Percentiles rank a stretch among this genome's conserved stretches.
These are phyloP conservation scores for Hyphodiscus sp. DNA, from an alignment of 2,329 filamentous ascomycete species.

Conservation along the genomic window DNA sequence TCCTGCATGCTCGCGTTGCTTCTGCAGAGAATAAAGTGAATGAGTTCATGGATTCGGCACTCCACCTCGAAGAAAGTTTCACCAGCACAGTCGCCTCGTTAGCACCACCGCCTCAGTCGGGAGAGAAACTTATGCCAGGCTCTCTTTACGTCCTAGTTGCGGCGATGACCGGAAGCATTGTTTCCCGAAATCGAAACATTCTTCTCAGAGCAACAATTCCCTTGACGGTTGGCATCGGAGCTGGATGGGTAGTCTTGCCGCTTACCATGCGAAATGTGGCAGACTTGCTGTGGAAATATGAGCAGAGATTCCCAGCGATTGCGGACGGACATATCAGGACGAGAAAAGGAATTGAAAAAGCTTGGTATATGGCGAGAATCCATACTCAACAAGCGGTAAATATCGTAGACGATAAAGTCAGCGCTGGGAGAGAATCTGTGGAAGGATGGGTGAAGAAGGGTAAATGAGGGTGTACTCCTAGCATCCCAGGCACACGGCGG, in stretches of 20 bases:
- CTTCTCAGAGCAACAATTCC: constrained; percentile 72
- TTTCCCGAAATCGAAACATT: constrained; percentile 81
- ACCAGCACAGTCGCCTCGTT: constrained; percentile 84
- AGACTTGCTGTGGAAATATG: constrained; percentile 84
- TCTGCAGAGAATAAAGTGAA: constrained; percentile 79
- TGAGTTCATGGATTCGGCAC: constrained; percentile 68
- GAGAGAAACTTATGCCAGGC: constrained; percentile 85
- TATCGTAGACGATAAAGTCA: constrained; percentile 77
- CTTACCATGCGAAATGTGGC: constrained; percentile 86
- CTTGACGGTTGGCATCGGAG: constrained; percentile 70
- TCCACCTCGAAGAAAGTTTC: constrained; percentile 82
- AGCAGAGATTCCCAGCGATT: constrained; percentile 78
- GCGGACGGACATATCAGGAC: constrained; percentile 73
- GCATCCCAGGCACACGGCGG: background rate
- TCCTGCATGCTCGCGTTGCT: constrained; percentile 69
- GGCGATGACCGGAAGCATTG: constrained; percentile 89
- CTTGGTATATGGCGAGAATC: constrained; percentile 66
- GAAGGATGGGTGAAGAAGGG: constrained; percentile 92
- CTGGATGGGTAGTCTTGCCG: constrained; percentile 79
- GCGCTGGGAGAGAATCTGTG: constrained; percentile 65
- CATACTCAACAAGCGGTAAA: constrained; percentile 64
- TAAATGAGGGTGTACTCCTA: constrained; percentile 20
- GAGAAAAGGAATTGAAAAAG: constrained; percentile 61
- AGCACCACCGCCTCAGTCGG: constrained; percentile 76
- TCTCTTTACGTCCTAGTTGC: constrained; percentile 88